Conservation (phyloP, 345 rosid genomes). For the Rhizophora apiculata region DNA sequence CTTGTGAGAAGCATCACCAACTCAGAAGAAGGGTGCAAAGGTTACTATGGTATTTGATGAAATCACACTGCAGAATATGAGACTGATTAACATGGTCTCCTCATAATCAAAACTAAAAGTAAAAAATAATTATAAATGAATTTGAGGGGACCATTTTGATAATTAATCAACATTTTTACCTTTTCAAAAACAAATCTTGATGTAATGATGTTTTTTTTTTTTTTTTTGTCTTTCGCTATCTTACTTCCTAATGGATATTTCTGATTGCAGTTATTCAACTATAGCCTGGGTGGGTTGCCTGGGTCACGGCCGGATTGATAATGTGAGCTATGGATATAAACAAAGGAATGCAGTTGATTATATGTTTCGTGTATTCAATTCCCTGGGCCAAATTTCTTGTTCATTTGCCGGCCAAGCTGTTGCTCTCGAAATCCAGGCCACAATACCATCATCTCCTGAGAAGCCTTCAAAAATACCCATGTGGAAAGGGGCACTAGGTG, state of each 20-base stretch:
- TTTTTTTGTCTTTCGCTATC: no score
- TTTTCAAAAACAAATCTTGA: no score
- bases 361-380: constrained; percentile 73
- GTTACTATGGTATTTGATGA: no score
- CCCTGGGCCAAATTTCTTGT: constrained; percentile 80
- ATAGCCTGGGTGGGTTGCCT: constrained; percentile 87
- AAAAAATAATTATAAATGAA: no score
- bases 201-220: no score
- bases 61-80: no score
- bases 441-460: constrained; percentile 84
- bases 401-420: constrained; percentile 97
- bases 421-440: constrained; percentile 88
- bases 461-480: constrained; percentile 76
- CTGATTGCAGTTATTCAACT: constrained; percentile 67
- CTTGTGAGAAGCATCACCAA: no score
- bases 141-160: no score
- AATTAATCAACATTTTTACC: no score
- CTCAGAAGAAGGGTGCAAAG: no score
- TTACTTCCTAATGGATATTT: background rate
- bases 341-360: constrained; percentile 39
- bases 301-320: constrained; percentile 50
- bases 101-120: no score
- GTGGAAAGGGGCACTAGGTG: constrained; percentile 88
- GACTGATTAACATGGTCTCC: no score
- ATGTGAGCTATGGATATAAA: constrained; percentile 71